Evolutionary conservation across 2,329 filamentous ascomycete genomes (phyloP).

Genomic region (Huntiella omanensis): DNA sequence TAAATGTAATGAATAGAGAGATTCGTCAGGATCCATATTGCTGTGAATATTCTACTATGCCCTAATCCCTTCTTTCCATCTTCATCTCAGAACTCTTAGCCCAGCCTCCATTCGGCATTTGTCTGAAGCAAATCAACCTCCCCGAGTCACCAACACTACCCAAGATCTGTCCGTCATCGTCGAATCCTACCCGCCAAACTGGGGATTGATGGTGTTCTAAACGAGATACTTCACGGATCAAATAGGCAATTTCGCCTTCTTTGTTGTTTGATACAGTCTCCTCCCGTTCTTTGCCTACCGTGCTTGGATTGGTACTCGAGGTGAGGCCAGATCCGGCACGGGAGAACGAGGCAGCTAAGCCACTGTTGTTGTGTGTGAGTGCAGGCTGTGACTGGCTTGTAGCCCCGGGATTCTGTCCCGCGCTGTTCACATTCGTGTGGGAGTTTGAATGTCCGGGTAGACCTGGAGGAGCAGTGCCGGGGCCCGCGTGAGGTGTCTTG

Average conservation of each 20-base stretch:
- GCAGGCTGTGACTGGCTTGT: slow-evolving; percentile 17
- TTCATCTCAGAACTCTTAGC: slow-evolving; percentile 40
- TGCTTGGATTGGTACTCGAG: too few relatives aligned
- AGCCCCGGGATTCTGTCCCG: slow-evolving; percentile 16
- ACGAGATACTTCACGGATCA: slow-evolving; percentile 42
- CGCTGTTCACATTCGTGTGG: slow-evolving; percentile 12
- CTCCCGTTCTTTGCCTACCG: too few relatives aligned
- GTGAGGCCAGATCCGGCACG: slow-evolving; percentile 11
- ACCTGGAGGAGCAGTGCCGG: too few relatives aligned
- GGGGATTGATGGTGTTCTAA: slow-evolving; percentile 50
- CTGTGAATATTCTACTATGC: too few relatives aligned
- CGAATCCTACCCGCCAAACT: slow-evolving; percentile 59
- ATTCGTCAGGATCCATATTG: too few relatives aligned
- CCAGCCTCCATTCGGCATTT: slow-evolving; percentile 38
- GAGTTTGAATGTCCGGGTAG: too few relatives aligned
- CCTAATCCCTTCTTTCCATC: slow-evolving; percentile 27
- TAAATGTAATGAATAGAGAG: too few relatives aligned
- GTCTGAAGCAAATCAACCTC: slow-evolving; percentile 40
- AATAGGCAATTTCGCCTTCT: slow-evolving; percentile 48
- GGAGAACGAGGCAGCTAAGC: slow-evolving; percentile 7
- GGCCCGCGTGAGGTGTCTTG: background rate
- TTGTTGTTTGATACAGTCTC: slow-evolving; percentile 22
- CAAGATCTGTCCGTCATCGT: slow-evolving; percentile 50
- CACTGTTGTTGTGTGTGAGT: background rate
- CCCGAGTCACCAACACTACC: slow-evolving; percentile 64